Evolutionary conservation across 148 eudicot species (phyloP), one percentile per base, ranked within the genome.

Genomic region (Dysphania ambrosioides): DNA sequence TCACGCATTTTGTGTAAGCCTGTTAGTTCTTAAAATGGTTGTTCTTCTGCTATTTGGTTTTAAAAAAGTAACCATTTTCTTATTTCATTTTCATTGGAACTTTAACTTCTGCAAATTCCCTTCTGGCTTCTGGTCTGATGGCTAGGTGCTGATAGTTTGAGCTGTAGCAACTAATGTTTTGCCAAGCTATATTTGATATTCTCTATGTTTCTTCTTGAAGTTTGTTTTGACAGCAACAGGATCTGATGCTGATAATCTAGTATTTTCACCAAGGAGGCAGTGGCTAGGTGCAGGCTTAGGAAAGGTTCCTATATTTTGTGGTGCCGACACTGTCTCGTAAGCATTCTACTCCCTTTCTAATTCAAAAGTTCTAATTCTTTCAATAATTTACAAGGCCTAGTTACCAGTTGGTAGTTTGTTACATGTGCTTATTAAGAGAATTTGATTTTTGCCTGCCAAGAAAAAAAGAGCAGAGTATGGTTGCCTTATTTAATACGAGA

Each of bases 161-260:
- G 41, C 26, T 63, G 12, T 44, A 2, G 63, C 49, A 67, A 64
- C 31, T 80, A 71, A 61, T 64, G 47, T 32, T 66, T 53, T 53
- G 1, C 21, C 51, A 16, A 47, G 15, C 3, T 47, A 47, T 18
- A 53, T 53, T 5, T 21, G 57, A 29, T 49, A 2, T 31, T 72
- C 66, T 61, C 63, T n/a, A 71, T 10, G 36, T 65, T 56, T 61
- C 53, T 71, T 4, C 61, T 75, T 74, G 58, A 79, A 95, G 98
- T 95, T 92, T 85, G 98, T 92, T 78, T 78, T 95, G 85, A 81
- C 96, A 75, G 98, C 98, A 75, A 81, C 97, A 63, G 92, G 92
- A 67, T 90, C 98, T 65, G 88, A 92, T 77, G 92, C 87, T 77
- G 98, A 95, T 82, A 64, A 81, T 68, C 82, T 90, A 30, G 78